Evolutionary conservation across 202 grass and related monocot species (phyloP).

Genomic region (Alloteropsis angusta): DNA sequence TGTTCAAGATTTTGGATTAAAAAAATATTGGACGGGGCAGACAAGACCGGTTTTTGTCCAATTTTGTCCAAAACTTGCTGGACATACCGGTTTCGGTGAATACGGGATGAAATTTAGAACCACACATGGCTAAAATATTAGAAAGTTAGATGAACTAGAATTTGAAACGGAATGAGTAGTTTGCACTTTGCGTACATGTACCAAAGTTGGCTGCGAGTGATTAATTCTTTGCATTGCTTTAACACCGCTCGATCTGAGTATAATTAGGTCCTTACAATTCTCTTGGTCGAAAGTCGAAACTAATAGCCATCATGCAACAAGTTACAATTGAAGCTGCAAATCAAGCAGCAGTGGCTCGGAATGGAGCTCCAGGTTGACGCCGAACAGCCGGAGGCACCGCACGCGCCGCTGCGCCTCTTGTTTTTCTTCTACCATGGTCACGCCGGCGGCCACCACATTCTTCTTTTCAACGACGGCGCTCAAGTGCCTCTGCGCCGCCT

Average conservation of each 20-base stretch:
- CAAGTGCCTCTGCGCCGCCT: not conserved
- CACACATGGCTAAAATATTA: too few species aligned
- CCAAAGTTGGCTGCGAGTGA: too few species aligned
- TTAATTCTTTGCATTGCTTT: not conserved
- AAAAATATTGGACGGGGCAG: too few species aligned
- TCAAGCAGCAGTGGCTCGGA: slow-evolving; percentile 3
- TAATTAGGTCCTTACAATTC: not conserved
- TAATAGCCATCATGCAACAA: not conserved
- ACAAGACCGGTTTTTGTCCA: too few species aligned
- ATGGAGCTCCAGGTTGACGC: slow-evolving; percentile 14
- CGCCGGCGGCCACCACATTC: accelerated
- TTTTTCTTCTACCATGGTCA: not conserved
- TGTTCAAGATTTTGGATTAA: too few species aligned
- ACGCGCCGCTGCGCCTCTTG: not conserved
- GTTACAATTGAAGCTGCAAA: not conserved
- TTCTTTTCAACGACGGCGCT: not conserved
- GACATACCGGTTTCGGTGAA: too few species aligned
- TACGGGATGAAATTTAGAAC: too few species aligned
- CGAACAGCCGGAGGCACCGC: slow-evolving; percentile 24
- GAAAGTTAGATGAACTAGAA: too few species aligned
- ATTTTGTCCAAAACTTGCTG: too few species aligned
- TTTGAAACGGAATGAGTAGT: too few species aligned
- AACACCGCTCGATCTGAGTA: not conserved
- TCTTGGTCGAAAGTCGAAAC: not conserved
- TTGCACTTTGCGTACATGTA: too few species aligned